A percentile compares a stretch with the other conserved stretches of the same genome.
These are phyloP conservation scores for Rickenella mellea DNA, from an alignment of 768 basidiomycete genomes.

Conservation along the genomic window DNA sequence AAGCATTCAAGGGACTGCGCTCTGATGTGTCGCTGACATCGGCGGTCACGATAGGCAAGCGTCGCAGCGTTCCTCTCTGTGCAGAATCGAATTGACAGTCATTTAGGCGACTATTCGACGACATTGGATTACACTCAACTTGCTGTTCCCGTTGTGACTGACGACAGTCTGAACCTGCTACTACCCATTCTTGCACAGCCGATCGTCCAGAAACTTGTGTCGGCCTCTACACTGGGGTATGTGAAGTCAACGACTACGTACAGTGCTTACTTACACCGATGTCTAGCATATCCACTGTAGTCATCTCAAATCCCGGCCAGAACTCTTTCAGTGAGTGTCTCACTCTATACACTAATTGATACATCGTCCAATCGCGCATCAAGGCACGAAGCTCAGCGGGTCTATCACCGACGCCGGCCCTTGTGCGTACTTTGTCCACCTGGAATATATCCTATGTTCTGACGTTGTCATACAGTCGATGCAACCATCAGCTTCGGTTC, in stretches of 20 bases:
- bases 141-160: constrained; percentile 48
- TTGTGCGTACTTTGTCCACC: constrained; percentile 32
- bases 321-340: constrained; percentile 42
- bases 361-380: background rate
- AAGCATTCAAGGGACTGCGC: constrained; percentile 55
- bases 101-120: constrained; percentile 52
- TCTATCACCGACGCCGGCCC: constrained; percentile 64
- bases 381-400: constrained; percentile 48
- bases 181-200: constrained; percentile 63
- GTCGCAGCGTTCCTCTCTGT: background rate
- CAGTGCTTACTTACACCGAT: constrained; percentile 3
- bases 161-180: constrained; percentile 50
- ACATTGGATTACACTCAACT: constrained; percentile 51
- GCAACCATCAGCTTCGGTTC: constrained; percentile 56
- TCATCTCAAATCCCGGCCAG: constrained; percentile 51
- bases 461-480: constrained; percentile 35
- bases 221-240: constrained; percentile 45
- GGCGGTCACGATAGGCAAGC: constrained; percentile 46
- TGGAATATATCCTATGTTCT: constrained; percentile 1
- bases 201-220: constrained; percentile 65
- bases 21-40: constrained; percentile 51
- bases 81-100: background rate
- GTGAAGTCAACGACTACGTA: constrained; percentile 3
- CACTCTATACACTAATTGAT: background rate
- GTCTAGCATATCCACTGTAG: constrained; percentile 43